A percentile compares a stretch with the other conserved stretches of the same genome.
Conservation (phyloP, 2,329 filamentous ascomycete genomes). For the Calonectria leucothoes region DNA sequence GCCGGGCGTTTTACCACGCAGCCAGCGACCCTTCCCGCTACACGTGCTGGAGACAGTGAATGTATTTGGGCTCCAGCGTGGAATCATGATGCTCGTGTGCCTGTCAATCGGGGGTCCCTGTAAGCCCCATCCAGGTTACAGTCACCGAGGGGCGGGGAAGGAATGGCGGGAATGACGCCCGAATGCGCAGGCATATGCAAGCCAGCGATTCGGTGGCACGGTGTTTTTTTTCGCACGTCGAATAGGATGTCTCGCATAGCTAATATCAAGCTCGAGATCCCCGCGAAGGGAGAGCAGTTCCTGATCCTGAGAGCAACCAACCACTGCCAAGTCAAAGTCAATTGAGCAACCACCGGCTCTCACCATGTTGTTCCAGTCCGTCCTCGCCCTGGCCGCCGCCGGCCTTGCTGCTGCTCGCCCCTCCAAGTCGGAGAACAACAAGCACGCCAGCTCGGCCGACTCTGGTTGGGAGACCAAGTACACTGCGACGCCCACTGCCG, state of each 20-base stretch:
- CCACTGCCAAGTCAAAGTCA: not conserved
- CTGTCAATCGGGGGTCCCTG: not conserved
- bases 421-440: slow-evolving; percentile 7
- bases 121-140: slow-evolving; percentile 8
- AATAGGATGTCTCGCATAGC: not conserved
- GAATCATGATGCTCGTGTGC: not conserved
- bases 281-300: not conserved
- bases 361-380: slow-evolving; percentile 34
- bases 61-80: slow-evolving; percentile 26
- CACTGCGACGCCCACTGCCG: slow-evolving; percentile 63
- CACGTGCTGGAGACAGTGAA: slow-evolving; percentile 26
- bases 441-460: not conserved
- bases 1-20: slow-evolving; percentile 2
- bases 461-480: slow-evolving; percentile 53
- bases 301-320: not conserved
- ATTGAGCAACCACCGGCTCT: not conserved
- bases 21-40: not conserved
- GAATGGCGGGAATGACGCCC: slow-evolving; percentile 1
- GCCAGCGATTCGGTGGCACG: slow-evolving; percentile 8
- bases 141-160: slow-evolving; percentile 28
- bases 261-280: slow-evolving; percentile 14
- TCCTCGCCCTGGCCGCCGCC: slow-evolving; percentile 41
- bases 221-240: not conserved
- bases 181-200: slow-evolving; percentile 8
- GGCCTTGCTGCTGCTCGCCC: slow-evolving; percentile 38